These are phyloP conservation scores for Citrus trifoliata DNA, from an alignment of 345 rosid genomes.

Conservation along the genomic window DNA sequence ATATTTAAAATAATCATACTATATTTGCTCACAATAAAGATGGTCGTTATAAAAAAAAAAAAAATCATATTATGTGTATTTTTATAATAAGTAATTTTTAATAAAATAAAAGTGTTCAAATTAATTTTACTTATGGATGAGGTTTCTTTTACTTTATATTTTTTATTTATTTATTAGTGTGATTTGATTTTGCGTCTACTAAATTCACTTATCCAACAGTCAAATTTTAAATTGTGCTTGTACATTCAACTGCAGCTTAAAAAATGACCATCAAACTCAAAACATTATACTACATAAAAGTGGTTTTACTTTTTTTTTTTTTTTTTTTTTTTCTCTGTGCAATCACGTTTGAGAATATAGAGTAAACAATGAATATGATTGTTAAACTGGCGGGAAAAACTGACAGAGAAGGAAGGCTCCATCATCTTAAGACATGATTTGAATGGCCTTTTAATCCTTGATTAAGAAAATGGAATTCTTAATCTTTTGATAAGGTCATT, in stretches of 20 bases:
- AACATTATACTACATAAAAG: background rate
- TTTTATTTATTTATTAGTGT: too few relatives aligned
- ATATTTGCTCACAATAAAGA: too few relatives aligned
- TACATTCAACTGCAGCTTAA: too few relatives aligned
- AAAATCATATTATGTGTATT: too few relatives aligned
- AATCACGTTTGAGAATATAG: background rate
- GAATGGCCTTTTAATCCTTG: slow-evolving; percentile 1
- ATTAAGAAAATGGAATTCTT: slow-evolving; percentile 1
- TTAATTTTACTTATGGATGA: too few relatives aligned
- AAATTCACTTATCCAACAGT: too few relatives aligned
- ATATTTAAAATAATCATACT: too few relatives aligned
- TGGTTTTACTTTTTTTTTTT: background rate
- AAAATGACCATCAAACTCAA: background rate
- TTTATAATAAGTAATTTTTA: too few relatives aligned
- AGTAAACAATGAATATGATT: background rate
- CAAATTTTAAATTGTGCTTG: too few relatives aligned
- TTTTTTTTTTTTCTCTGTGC: background rate
- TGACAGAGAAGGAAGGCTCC: slow-evolving; percentile 2
- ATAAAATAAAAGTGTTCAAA: too few relatives aligned
- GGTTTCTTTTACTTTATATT: fast-evolving
- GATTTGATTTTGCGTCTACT: too few relatives aligned
- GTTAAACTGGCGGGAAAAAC: slow-evolving; percentile 9
- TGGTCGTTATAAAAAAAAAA: too few relatives aligned
- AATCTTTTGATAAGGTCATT: slow-evolving; percentile 4
- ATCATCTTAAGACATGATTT: slow-evolving; percentile 7